A percentile compares a stretch with the other conserved stretches of the same genome.
These are phyloP conservation scores for Capsicum rhomboideum DNA, from an alignment of 257 asterid genomes.

Conservation along the genomic window DNA sequence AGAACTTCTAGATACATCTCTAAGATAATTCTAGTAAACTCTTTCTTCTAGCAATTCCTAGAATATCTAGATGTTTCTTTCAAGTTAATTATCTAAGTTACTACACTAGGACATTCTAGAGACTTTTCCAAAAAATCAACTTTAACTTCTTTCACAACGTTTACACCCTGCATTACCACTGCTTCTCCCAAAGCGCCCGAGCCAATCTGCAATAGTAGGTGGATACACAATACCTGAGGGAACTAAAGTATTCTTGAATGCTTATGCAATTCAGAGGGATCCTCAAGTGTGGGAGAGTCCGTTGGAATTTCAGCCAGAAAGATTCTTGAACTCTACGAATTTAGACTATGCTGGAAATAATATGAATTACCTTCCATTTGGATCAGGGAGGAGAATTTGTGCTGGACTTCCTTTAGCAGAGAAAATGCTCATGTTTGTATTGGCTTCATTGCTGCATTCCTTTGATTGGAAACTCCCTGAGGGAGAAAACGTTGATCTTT, in stretches of 20 bases:
- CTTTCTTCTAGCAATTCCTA: no score
- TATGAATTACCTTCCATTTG: slow-evolving; percentile 31
- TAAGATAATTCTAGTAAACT: no score
- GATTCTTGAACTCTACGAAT: slow-evolving; percentile 20
- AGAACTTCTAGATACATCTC: no score
- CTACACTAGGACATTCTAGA: no score
- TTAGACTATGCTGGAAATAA: slow-evolving; percentile 26
- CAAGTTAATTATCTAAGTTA: no score
- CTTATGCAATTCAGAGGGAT: slow-evolving; percentile 27
- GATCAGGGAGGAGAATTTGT: slow-evolving; percentile 41
- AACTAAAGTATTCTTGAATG: slow-evolving; percentile 16
- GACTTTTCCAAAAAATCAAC: no score
- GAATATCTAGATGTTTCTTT: no score
- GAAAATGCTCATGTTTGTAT: slow-evolving; percentile 20
- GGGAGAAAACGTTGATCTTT: slow-evolving; percentile 17
- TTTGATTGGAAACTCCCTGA: slow-evolving; percentile 31
- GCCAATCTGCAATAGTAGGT: slow-evolving; percentile 5
- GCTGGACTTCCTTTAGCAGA: slow-evolving; percentile 32
- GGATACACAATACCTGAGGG: slow-evolving; percentile 32
- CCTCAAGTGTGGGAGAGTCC: slow-evolving; percentile 41
- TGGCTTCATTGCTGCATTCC: slow-evolving; percentile 33
- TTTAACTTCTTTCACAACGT: no score
- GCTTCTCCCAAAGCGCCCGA: slow-evolving; percentile 22
- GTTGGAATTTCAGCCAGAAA: slow-evolving; percentile 31
- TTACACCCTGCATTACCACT: slow-evolving; percentile 34